These are phyloP conservation scores for Fusarium foetens DNA, from an alignment of 2,329 filamentous ascomycete genomes.

Conservation along the genomic window DNA sequence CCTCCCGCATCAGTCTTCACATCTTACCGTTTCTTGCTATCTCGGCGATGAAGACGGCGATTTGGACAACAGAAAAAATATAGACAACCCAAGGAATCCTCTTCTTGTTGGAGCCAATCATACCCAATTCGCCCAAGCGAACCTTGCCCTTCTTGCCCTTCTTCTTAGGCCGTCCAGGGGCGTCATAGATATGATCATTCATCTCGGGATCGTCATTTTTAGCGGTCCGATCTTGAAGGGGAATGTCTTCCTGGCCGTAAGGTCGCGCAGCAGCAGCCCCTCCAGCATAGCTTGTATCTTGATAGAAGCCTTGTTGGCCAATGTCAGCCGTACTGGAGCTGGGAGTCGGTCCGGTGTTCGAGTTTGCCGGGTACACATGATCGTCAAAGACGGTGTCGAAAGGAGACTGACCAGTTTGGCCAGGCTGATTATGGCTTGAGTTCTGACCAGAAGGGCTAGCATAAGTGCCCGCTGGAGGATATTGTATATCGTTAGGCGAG, in stretches of 20 bases:
- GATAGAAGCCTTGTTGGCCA: conserved; percentile 53
- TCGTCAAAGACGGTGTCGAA: conserved; percentile 76
- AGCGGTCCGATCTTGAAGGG: conserved; percentile 60
- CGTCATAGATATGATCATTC: conserved; percentile 72
- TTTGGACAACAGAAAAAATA: conserved; percentile 77
- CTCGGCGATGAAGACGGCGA: conserved; percentile 89
- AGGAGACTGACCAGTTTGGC: conserved; percentile 59
- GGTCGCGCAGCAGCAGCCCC: conserved; percentile 56
- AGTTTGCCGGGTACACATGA: conserved; percentile 68
- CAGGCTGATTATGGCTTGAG: conserved; percentile 44
- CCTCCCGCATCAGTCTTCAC: not conserved
- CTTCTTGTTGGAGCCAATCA: conserved; percentile 66
- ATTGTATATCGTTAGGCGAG: conserved; percentile 37
- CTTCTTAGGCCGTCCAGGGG: conserved; percentile 46
- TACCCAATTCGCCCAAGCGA: conserved; percentile 68
- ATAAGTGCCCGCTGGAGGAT: conserved; percentile 40
- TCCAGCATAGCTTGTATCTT: conserved; percentile 67
- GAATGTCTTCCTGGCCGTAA: conserved; percentile 64
- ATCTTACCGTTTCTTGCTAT: conserved; percentile 82
- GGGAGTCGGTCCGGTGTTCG: conserved; percentile 52
- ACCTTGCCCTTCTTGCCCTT: conserved; percentile 58
- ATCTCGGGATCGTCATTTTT: conserved; percentile 56
- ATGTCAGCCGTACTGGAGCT: conserved; percentile 53
- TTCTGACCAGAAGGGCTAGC: conserved; percentile 41
- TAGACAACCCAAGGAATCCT: conserved; percentile 85